Evolutionary conservation across 495 filamentous ascomycete genomes (phyloP).

Genomic region (Barbatosphaeria neglecta): DNA sequence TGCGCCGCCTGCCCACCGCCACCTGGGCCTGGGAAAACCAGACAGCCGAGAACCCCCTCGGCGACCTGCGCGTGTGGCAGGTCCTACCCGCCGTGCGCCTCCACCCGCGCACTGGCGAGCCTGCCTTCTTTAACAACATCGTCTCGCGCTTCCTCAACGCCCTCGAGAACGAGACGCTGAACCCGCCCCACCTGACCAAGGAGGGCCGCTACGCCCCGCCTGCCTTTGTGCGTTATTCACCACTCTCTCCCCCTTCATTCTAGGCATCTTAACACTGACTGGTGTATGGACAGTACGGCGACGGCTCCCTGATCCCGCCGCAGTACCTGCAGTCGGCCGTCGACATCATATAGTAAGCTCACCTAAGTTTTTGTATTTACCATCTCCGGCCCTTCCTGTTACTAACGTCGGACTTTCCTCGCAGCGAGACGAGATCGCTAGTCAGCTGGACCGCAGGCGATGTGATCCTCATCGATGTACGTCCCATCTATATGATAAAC

Average conservation of each 20-base stretch:
- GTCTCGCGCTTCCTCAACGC: conserved; percentile 34
- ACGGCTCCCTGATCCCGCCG: conserved; percentile 40
- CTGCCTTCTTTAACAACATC: conserved; percentile 39
- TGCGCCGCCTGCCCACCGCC: conserved; percentile 31
- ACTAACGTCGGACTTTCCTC: background rate
- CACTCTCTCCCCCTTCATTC: background rate
- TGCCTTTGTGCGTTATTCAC: conserved; percentile 8
- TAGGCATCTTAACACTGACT: background rate
- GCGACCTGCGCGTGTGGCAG: conserved; percentile 24
- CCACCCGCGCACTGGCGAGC: conserved; percentile 36
- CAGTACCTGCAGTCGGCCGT: conserved; percentile 33
- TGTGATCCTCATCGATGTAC: conserved; percentile 15
- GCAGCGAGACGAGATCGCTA: conserved; percentile 6
- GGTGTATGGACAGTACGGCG: conserved; percentile 22
- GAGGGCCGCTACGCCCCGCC: conserved; percentile 15
- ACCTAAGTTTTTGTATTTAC: background rate
- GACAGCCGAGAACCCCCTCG: conserved; percentile 9
- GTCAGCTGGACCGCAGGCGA: conserved; percentile 13
- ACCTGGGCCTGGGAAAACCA: conserved; percentile 38
- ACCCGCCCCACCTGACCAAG: conserved; percentile 7
- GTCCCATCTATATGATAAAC: background rate
- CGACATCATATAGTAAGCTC: conserved; percentile 20
- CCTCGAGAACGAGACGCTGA: conserved; percentile 10
- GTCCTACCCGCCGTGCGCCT: conserved; percentile 35
- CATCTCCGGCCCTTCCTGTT: background rate